phyloP scores from a whole-genome alignment of 1,284 basidiomycete genomes.

The Trametes versicolor region DNA sequence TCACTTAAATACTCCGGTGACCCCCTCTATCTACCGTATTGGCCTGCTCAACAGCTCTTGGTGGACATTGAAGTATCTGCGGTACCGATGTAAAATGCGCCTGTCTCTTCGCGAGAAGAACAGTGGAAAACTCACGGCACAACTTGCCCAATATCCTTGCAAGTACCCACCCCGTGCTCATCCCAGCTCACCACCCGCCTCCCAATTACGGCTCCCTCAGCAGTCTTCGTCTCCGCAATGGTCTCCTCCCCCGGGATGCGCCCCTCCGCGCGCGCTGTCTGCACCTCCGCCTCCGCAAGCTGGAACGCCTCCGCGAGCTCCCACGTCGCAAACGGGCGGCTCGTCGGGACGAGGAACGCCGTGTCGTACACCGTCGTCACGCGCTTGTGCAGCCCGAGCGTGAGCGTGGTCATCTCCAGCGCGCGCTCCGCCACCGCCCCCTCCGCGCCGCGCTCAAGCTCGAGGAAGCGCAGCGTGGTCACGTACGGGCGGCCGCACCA shows the following conservation, averaged over 20 bases:
- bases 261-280: slow-evolving; percentile 45
- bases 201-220: slow-evolving; percentile 72
- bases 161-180: slow-evolving; percentile 67
- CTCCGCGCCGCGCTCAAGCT: slow-evolving; percentile 24
- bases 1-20: background rate
- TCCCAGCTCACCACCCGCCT: slow-evolving; percentile 83
- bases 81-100: slow-evolving; percentile 9
- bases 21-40: slow-evolving; percentile 6
- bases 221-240: slow-evolving; percentile 76
- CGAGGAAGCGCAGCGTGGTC: slow-evolving; percentile 49
- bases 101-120: background rate
- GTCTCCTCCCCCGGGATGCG: slow-evolving; percentile 71
- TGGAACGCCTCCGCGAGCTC: slow-evolving; percentile 69
- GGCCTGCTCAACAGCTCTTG: slow-evolving; percentile 68
- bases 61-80: slow-evolving; percentile 85
- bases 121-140: slow-evolving; percentile 58
- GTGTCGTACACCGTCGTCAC: slow-evolving; percentile 80
- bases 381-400: slow-evolving; percentile 66
- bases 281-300: slow-evolving; percentile 53
- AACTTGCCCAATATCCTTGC: slow-evolving; percentile 66
- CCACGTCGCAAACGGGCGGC: slow-evolving; percentile 84
- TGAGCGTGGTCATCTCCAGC: slow-evolving; percentile 79
- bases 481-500: slow-evolving; percentile 74
- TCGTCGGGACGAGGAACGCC: slow-evolving; percentile 74
- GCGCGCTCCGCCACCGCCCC: slow-evolving; percentile 41